These are phyloP conservation scores for Trichoderma sp. DNA, from an alignment of 2,329 filamentous ascomycete genomes.

Conservation along the genomic window DNA sequence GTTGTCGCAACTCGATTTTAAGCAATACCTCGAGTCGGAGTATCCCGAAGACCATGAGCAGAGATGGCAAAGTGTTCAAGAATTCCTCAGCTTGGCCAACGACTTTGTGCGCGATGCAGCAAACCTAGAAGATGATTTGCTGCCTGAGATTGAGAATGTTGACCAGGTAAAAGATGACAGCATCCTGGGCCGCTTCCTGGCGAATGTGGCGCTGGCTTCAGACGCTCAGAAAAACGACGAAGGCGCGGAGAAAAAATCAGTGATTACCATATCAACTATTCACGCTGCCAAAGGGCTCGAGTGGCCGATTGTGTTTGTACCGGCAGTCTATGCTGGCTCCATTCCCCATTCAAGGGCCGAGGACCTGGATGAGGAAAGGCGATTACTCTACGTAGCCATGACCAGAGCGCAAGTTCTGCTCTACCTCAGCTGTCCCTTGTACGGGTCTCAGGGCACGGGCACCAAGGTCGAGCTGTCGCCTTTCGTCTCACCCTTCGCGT, in stretches of 20 bases:
- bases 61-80: constrained; percentile 84
- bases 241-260: constrained; percentile 52
- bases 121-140: constrained; percentile 49
- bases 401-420: constrained; percentile 83
- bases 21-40: constrained; percentile 68
- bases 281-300: constrained; percentile 94
- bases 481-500: constrained; percentile 59
- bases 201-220: constrained; percentile 82
- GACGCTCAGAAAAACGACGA: constrained; percentile 66
- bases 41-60: constrained; percentile 73
- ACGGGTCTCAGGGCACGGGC: constrained; percentile 55
- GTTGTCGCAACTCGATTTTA: constrained; percentile 65
- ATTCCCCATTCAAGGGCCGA: constrained; percentile 87
- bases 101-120: constrained; percentile 58
- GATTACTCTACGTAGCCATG: constrained; percentile 94
- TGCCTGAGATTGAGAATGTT: constrained; percentile 68
- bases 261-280: constrained; percentile 91
- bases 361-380: constrained; percentile 80
- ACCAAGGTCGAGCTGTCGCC: constrained; percentile 65
- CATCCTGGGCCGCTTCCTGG: constrained; percentile 72
- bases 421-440: constrained; percentile 77
- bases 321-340: constrained; percentile 82
- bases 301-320: constrained; percentile 94
- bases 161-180: constrained; percentile 64
- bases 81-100: constrained; percentile 74